Evolutionary conservation across 352 stramenopile species (phyloP).

Genomic region (Phytopythium aichiense): DNA sequence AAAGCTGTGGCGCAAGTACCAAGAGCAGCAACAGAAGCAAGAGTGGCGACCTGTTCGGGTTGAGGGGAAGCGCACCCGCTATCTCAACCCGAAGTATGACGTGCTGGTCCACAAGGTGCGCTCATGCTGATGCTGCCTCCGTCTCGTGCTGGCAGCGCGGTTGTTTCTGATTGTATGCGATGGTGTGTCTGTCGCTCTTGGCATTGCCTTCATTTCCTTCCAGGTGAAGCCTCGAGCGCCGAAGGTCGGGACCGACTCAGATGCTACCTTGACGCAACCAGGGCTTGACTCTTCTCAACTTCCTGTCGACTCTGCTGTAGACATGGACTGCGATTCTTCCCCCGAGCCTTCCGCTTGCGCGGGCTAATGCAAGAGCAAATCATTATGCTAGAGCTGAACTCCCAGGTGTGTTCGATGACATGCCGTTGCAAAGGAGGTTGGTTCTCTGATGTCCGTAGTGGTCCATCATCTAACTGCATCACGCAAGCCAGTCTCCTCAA

Average conservation of each 20-base stretch:
- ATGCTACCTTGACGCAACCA: not conserved
- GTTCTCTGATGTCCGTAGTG: too few species aligned
- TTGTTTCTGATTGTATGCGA: not conserved
- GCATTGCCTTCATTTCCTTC: not conserved
- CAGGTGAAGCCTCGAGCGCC: not conserved
- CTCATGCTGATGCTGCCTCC: not conserved
- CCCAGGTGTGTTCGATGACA: too few species aligned
- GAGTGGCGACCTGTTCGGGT: conserved; percentile 41
- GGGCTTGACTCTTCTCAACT: not conserved
- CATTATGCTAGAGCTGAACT: not conserved
- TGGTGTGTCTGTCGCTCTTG: not conserved
- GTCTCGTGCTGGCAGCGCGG: not conserved
- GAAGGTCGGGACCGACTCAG: not conserved
- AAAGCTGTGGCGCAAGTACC: conserved; percentile 70
- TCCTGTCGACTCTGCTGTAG: not conserved
- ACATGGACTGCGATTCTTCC: not conserved
- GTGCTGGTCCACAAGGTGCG: conserved; percentile 6
- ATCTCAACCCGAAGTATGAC: conserved; percentile 36
- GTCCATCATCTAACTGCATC: too few species aligned
- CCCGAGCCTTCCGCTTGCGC: not conserved
- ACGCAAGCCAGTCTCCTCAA: too few species aligned
- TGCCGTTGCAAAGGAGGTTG: too few species aligned
- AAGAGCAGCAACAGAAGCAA: conserved; percentile 54
- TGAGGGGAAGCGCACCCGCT: conserved; percentile 49
- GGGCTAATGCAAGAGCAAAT: not conserved